Conservation (phyloP, 2,329 filamentous ascomycete species). For the Herpotrichia juniperi region DNA sequence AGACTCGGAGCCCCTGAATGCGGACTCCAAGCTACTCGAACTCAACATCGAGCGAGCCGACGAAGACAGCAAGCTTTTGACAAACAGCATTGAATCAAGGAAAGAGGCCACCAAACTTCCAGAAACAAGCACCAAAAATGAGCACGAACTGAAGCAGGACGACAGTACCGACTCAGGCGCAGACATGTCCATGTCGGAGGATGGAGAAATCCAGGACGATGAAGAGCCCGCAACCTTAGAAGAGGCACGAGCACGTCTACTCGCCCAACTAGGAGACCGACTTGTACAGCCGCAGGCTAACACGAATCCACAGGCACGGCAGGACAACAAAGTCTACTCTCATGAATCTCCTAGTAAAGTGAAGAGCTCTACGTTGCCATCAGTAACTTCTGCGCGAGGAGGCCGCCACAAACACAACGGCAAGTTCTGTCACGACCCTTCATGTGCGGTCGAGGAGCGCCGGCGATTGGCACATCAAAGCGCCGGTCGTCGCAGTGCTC, state of each 20-base stretch:
- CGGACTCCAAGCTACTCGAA: neutral
- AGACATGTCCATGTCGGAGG: constrained; percentile 27
- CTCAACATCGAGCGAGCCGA: neutral
- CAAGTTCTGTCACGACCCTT: constrained; percentile 2
- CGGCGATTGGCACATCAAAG: constrained; percentile 2
- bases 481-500: neutral
- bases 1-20: neutral
- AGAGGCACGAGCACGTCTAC: constrained; percentile 55
- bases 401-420: neutral
- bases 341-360: constrained; percentile 14
- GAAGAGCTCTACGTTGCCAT: neutral
- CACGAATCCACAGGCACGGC: neutral
- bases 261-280: constrained; percentile 47
- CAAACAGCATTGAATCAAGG: neutral
- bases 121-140: neutral
- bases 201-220: constrained; percentile 13
- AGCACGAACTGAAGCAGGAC: neutral
- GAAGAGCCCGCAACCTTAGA: constrained; percentile 47
- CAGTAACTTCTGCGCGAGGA: neutral
- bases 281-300: constrained; percentile 23
- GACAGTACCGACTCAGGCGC: constrained; percentile 13
- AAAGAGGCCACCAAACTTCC: neutral
- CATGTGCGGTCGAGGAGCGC: constrained; percentile 1
- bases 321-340: constrained; percentile 2
- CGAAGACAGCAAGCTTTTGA: neutral